Percentiles rank a stretch among this genome's conserved stretches.
These are phyloP conservation scores for Ceratobasidium sp. DNA, from an alignment of 1,284 basidiomycete genomes.

Conservation along the genomic window DNA sequence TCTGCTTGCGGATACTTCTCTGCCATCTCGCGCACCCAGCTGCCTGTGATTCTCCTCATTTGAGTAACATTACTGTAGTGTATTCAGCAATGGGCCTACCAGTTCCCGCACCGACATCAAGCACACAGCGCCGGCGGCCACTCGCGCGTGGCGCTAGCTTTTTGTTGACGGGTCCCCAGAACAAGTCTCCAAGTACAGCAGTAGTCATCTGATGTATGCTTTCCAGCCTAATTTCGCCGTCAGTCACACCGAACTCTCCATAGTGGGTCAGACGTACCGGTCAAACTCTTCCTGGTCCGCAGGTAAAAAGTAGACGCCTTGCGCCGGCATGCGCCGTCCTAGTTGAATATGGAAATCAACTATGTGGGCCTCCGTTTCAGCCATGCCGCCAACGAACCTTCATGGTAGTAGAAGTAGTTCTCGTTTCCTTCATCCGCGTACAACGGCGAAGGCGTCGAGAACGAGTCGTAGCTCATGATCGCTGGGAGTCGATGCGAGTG, in stretches of 20 bases:
- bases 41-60: constrained; percentile 5
- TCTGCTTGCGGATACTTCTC: constrained; percentile 37
- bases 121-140: constrained; percentile 40
- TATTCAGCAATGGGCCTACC: constrained; percentile 3
- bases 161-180: constrained; percentile 42
- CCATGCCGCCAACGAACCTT: constrained; percentile 32
- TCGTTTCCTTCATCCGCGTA: constrained; percentile 9
- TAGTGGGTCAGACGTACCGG: constrained; percentile 16
- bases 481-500: background rate
- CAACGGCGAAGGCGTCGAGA: constrained; percentile 10
- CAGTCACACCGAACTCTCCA: background rate
- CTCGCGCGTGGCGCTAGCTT: constrained; percentile 38
- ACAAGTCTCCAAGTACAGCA: constrained; percentile 41
- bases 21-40: constrained; percentile 45
- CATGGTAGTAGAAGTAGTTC: constrained; percentile 42
- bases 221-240: constrained; percentile 27
- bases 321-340: constrained; percentile 43
- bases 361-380: background rate
- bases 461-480: background rate
- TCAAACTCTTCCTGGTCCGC: constrained; percentile 45
- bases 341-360: background rate
- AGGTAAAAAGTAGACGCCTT: constrained; percentile 43
- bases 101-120: constrained; percentile 41
- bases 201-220: constrained; percentile 43
- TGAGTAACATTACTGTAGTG: background rate